phyloP scores from a whole-genome alignment of 2,329 filamentous ascomycete genomes.

The Alternaria metachromatica region DNA sequence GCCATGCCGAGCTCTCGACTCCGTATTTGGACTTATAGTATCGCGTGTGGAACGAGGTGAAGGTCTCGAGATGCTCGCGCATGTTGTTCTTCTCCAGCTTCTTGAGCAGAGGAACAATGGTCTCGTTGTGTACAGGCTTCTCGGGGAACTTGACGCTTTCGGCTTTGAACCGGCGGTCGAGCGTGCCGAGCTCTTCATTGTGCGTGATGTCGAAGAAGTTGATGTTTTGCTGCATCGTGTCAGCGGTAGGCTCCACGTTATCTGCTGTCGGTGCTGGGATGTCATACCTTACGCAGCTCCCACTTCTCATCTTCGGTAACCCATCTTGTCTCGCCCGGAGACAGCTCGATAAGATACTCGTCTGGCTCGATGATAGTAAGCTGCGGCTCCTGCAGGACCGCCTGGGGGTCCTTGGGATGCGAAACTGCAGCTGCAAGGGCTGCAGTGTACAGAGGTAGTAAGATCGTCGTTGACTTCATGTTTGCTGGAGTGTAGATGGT shows the following conservation, averaged over 20 bases:
- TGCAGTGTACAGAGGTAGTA: conserved; percentile 43
- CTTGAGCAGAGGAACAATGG: conserved; percentile 70
- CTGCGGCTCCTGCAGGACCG: conserved; percentile 39
- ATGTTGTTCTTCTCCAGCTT: conserved; percentile 78
- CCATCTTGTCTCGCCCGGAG: conserved; percentile 83
- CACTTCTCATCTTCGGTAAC: conserved; percentile 96
- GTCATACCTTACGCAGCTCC: conserved; percentile 78
- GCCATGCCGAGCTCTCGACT: conserved; percentile 84
- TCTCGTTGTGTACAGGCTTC: conserved; percentile 68
- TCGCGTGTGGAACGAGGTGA: conserved; percentile 80
- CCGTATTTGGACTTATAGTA: conserved; percentile 84
- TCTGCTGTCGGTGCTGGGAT: neutral
- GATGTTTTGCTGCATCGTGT: conserved; percentile 70
- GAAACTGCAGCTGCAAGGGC: conserved; percentile 36
- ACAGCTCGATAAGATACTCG: conserved; percentile 74
- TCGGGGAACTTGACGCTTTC: conserved; percentile 69
- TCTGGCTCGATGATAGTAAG: conserved; percentile 38
- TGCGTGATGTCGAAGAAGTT: conserved; percentile 96
- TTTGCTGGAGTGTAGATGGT: conserved; percentile 12
- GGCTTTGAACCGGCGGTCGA: conserved; percentile 30
- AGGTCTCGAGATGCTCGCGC: conserved; percentile 76
- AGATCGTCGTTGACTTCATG: conserved; percentile 45
- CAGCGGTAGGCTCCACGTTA: conserved; percentile 13
- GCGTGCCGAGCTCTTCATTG: conserved; percentile 67
- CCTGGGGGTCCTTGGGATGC: conserved; percentile 34